Evolutionary conservation across 2,329 filamentous ascomycete genomes (phyloP).

Genomic region (Trematosphaeria pertusa): DNA sequence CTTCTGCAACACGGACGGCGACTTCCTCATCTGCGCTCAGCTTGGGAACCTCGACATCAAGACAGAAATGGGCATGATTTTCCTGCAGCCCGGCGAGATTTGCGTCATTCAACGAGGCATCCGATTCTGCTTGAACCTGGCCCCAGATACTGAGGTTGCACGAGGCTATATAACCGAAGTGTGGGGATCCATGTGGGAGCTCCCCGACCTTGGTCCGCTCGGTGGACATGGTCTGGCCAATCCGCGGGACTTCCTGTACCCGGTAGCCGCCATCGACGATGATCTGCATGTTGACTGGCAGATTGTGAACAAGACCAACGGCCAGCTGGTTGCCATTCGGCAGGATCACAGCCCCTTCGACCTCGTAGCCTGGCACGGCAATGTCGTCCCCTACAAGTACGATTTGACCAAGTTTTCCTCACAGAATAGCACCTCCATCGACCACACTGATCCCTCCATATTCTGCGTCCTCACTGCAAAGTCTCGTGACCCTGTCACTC

Average conservation of each 20-base stretch:
- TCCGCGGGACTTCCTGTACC: conserved; percentile 48
- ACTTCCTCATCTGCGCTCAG: conserved; percentile 47
- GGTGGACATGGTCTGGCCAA: conserved; percentile 52
- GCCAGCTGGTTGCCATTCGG: conserved; percentile 40
- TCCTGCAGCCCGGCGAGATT: conserved; percentile 48
- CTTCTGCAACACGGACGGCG: conserved; percentile 54
- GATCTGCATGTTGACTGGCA: conserved; percentile 43
- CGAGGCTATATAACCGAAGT: conserved; percentile 51
- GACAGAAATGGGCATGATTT: conserved; percentile 49
- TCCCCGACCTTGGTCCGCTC: conserved; percentile 48
- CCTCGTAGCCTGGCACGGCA: conserved; percentile 50
- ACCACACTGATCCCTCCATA: conserved; percentile 49
- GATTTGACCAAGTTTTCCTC: conserved; percentile 58
- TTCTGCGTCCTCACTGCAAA: conserved; percentile 48
- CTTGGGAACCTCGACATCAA: conserved; percentile 47
- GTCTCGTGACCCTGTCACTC: conserved; percentile 45
- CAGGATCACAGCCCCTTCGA: conserved; percentile 54
- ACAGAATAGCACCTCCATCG: conserved; percentile 47
- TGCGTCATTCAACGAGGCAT: conserved; percentile 52
- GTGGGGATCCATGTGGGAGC: conserved; percentile 50
- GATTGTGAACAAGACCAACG: conserved; percentile 47
- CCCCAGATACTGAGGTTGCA: conserved; percentile 39
- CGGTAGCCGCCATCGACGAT: conserved; percentile 47
- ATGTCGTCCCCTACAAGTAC: conserved; percentile 62
- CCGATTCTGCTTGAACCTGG: conserved; percentile 45